A percentile compares a stretch with the other conserved stretches of the same genome.
Evolutionary conservation across 768 basidiomycete genomes (phyloP).

Genomic region (Pisolithus tinctorius): DNA sequence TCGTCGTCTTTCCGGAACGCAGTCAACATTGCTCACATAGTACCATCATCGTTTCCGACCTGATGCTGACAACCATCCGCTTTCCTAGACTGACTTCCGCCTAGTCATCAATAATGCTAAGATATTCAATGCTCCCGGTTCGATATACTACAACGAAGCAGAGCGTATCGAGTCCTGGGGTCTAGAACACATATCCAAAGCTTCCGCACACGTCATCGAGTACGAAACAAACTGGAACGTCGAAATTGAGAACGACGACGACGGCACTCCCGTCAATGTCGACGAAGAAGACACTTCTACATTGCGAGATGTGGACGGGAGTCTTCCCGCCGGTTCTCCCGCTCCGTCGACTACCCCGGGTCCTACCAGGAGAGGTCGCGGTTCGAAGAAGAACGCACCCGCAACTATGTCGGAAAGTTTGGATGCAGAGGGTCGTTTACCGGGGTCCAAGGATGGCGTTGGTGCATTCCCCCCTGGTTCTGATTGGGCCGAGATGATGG

Average conservation of each 20-base stretch:
- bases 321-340: conserved; percentile 35
- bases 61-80: neutral
- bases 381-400: conserved; percentile 49
- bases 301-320: conserved; percentile 43
- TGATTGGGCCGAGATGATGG: conserved; percentile 66
- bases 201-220: conserved; percentile 67
- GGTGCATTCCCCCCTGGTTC: conserved; percentile 66
- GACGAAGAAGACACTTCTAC: conserved; percentile 33
- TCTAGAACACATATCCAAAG: conserved; percentile 66
- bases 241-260: conserved; percentile 63
- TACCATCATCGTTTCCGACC: neutral
- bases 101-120: conserved; percentile 73
- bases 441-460: conserved; percentile 71
- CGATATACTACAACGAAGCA: conserved; percentile 70
- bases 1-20: neutral
- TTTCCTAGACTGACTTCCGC: conserved; percentile 53
- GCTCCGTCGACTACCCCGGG: conserved; percentile 38
- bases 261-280: conserved; percentile 25
- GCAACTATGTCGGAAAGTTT: conserved; percentile 37
- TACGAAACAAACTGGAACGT: conserved; percentile 83
- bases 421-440: conserved; percentile 65
- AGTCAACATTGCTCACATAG: neutral
- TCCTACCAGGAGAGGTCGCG: conserved; percentile 31
- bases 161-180: conserved; percentile 65
- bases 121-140: conserved; percentile 66